Evolutionary conservation across 2,329 filamentous ascomycete genomes (phyloP).

Genomic region (Pseudogymnoascus sp.): DNA sequence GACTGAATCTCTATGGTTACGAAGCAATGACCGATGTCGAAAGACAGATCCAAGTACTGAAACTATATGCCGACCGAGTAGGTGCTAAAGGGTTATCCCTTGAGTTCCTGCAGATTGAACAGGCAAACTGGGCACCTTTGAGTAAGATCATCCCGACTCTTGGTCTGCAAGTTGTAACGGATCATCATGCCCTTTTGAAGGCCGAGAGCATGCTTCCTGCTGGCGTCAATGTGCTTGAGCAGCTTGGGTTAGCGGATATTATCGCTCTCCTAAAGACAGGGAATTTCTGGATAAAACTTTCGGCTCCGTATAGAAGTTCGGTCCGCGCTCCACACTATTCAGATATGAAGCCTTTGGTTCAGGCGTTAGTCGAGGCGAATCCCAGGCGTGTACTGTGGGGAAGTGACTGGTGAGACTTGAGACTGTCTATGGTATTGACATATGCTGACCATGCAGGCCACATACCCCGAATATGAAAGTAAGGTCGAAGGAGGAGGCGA

Average conservation of each 20-base stretch:
- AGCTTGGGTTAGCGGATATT: slow-evolving; percentile 26
- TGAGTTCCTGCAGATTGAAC: slow-evolving; percentile 23
- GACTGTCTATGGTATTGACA: no score
- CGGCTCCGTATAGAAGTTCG: slow-evolving; percentile 31
- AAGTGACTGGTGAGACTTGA: slow-evolving; percentile 35
- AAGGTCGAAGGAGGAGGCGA: not conserved
- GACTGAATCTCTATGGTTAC: slow-evolving; percentile 32
- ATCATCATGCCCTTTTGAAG: slow-evolving; percentile 32
- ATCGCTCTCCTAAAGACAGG: slow-evolving; percentile 26
- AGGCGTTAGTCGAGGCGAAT: slow-evolving; percentile 28
- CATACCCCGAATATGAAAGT: slow-evolving; percentile 9
- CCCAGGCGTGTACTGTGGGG: slow-evolving; percentile 30
- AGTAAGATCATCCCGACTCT: slow-evolving; percentile 15
- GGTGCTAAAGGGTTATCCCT: slow-evolving; percentile 27
- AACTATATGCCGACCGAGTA: slow-evolving; percentile 23
- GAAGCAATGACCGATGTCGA: slow-evolving; percentile 31
- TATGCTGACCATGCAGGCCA: not conserved
- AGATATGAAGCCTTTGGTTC: slow-evolving; percentile 27
- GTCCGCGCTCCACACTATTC: slow-evolving; percentile 24
- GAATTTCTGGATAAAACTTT: slow-evolving; percentile 31
- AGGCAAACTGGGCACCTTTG: slow-evolving; percentile 19
- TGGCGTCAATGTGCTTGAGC: slow-evolving; percentile 20
- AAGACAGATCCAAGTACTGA: slow-evolving; percentile 27
- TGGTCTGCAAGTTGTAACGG: slow-evolving; percentile 27
- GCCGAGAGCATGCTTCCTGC: slow-evolving; percentile 26